Percentiles rank a stretch among this genome's conserved stretches.
phyloP scores from a whole-genome alignment of 2,329 filamentous ascomycete genomes.

The Xylaria sp. region DNA sequence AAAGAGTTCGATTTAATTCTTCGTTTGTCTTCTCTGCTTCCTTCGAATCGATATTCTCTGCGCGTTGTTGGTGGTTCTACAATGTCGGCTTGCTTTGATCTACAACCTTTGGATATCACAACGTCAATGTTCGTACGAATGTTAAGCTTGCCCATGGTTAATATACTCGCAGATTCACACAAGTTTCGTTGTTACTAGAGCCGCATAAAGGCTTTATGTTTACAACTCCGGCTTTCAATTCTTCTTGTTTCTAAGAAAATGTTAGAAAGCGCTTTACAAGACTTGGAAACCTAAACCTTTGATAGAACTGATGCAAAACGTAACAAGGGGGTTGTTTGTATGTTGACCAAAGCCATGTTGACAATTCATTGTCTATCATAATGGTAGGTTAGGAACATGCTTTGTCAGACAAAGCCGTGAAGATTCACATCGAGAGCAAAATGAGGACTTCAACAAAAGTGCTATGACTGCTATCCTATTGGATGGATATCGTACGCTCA shows the following conservation, averaged over 20 bases:
- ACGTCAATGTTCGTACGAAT: background rate
- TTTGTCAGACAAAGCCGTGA: background rate
- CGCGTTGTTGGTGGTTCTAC: background rate
- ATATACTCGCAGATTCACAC: background rate
- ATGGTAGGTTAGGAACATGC: background rate
- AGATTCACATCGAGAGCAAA: too few species aligned
- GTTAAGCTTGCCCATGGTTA: background rate
- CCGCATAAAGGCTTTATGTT: background rate
- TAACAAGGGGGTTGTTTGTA: background rate
- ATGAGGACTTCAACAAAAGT: too few species aligned
- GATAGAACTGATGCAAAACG: background rate
- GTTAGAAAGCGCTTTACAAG: background rate
- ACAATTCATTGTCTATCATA: slow-evolving; percentile 6
- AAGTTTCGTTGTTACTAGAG: background rate
- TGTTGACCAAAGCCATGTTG: background rate
- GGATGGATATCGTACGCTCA: too few species aligned
- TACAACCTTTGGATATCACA: background rate
- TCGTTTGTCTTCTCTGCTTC: background rate
- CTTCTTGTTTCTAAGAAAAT: background rate
- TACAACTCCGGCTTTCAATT: background rate
- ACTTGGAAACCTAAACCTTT: background rate
- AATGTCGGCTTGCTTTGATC: background rate
- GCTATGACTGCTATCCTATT: too few species aligned
- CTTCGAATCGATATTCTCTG: background rate
- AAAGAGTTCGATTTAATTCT: background rate